Conservation (phyloP, 768 basidiomycete species). For the Lanmaoa rubissima region DNA sequence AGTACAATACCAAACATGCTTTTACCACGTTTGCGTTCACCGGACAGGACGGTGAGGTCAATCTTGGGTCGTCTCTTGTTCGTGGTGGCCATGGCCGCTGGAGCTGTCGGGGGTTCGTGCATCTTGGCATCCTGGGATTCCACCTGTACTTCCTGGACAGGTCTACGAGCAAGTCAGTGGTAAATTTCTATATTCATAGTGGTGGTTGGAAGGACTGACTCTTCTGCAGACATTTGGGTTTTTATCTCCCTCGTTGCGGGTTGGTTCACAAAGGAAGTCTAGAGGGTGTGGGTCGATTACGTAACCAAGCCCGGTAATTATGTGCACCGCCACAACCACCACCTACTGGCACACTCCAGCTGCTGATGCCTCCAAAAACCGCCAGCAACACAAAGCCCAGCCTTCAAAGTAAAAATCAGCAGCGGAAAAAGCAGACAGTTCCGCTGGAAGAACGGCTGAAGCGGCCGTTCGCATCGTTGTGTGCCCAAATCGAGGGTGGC, state of each 20-base stretch:
- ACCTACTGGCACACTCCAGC: background rate
- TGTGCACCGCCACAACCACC: conserved; percentile 12
- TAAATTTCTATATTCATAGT: background rate
- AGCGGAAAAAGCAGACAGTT: conserved; percentile 24
- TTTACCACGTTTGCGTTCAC: conserved; percentile 82
- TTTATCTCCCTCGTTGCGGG: conserved; percentile 17
- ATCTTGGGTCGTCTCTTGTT: conserved; percentile 72
- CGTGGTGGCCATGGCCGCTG: conserved; percentile 41
- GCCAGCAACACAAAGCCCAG: conserved; percentile 4
- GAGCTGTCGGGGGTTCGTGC: conserved; percentile 43
- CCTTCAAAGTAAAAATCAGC: conserved; percentile 4
- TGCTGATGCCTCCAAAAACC: conserved; percentile 23
- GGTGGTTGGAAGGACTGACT: conserved; percentile 37
- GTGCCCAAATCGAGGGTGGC: conserved; percentile 88
- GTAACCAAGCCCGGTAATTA: conserved; percentile 26
- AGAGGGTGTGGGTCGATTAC: conserved; percentile 10
- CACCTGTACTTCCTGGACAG: conserved; percentile 31
- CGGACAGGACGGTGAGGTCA: conserved; percentile 52
- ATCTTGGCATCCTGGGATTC: conserved; percentile 35
- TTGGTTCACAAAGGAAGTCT: background rate
- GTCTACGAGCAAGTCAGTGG: conserved; percentile 18
- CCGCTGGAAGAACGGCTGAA: conserved; percentile 37
- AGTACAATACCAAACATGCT: conserved; percentile 83
- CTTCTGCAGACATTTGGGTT: conserved; percentile 50
- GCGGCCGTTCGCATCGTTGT: conserved; percentile 73